phyloP scores from a whole-genome alignment of 2,329 filamentous ascomycete genomes.

The Aciculosporium take region DNA sequence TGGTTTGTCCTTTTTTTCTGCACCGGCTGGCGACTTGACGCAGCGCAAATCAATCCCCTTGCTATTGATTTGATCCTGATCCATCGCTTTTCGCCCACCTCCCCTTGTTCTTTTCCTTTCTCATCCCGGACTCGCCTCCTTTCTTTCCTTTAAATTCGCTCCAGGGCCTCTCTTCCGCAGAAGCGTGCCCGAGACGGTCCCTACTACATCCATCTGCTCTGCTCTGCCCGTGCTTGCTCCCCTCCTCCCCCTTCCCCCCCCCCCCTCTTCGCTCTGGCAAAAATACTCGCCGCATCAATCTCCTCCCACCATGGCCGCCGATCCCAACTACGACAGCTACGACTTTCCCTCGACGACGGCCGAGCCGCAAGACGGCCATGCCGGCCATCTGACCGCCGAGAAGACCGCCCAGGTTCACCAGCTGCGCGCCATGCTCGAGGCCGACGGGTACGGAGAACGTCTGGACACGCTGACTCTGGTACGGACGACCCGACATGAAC shows the following conservation, averaged over 20 bases:
- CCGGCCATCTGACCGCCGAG: slow-evolving; percentile 70
- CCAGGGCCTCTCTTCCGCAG: too few species aligned
- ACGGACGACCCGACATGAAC: slow-evolving; percentile 23
- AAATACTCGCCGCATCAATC: neutral
- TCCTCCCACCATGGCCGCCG: slow-evolving; percentile 38
- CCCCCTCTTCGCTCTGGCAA: neutral
- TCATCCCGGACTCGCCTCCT: too few species aligned
- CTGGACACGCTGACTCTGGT: slow-evolving; percentile 89
- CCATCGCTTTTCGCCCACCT: too few species aligned
- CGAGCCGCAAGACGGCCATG: slow-evolving; percentile 59
- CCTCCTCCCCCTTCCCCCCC: neutral
- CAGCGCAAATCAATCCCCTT: too few species aligned
- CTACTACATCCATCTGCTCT: too few species aligned
- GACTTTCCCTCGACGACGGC: slow-evolving; percentile 75
- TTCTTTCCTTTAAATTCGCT: too few species aligned
- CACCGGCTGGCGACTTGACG: too few species aligned
- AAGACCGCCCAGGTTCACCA: slow-evolving; percentile 85
- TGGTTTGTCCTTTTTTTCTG: too few species aligned
- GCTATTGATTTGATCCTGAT: too few species aligned
- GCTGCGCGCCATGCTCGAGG: slow-evolving; percentile 72
- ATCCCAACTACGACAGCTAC: slow-evolving; percentile 92
- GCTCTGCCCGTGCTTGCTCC: too few species aligned
- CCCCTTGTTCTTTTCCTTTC: too few species aligned
- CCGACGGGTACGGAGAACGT: slow-evolving; percentile 65
- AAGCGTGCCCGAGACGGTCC: too few species aligned